phyloP scores from a whole-genome alignment of 768 basidiomycete species.

The Amanita phalloides region DNA sequence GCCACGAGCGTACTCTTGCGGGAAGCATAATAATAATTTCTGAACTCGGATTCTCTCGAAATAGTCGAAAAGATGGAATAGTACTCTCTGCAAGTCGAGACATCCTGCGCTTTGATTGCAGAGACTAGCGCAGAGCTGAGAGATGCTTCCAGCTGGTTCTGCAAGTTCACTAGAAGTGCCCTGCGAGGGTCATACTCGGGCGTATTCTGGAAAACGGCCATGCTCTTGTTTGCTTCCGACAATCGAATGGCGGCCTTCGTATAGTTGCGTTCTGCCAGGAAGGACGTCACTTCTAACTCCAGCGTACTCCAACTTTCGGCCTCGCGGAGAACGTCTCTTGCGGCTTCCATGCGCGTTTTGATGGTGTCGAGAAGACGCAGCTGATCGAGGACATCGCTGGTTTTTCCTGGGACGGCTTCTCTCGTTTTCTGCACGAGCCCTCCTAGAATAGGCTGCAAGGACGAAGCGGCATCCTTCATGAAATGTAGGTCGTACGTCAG shows the following conservation, averaged over 20 bases:
- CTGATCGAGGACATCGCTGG: constrained; percentile 57
- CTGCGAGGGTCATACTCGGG: constrained; percentile 84
- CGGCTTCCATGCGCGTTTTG: constrained; percentile 79
- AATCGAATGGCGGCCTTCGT: constrained; percentile 88
- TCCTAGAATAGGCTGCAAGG: constrained; percentile 58
- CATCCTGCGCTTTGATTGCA: constrained; percentile 73
- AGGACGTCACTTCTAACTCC: constrained; percentile 81
- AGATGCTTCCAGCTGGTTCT: constrained; percentile 92
- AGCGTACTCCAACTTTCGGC: constrained; percentile 96
- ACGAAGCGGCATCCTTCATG: constrained; percentile 84
- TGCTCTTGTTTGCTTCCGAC: constrained; percentile 78
- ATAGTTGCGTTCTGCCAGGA: constrained; percentile 72
- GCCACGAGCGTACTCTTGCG: constrained; percentile 53
- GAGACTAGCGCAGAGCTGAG: constrained; percentile 85
- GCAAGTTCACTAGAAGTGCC: constrained; percentile 79
- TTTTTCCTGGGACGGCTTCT: constrained; percentile 43
- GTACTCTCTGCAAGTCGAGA: constrained; percentile 63
- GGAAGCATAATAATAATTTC: constrained; percentile 89
- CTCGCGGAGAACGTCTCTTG: constrained; percentile 83
- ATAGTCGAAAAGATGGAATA: constrained; percentile 86
- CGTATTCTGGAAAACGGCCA: constrained; percentile 90
- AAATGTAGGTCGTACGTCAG: constrained; percentile 95
- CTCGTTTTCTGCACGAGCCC: constrained; percentile 48
- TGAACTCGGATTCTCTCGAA: constrained; percentile 85
- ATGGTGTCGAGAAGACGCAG: constrained; percentile 77